Evolutionary conservation across 805 yeast species (phyloP), one percentile per base, ranked within the genome.

Genomic region (Candida ortonii): DNA sequence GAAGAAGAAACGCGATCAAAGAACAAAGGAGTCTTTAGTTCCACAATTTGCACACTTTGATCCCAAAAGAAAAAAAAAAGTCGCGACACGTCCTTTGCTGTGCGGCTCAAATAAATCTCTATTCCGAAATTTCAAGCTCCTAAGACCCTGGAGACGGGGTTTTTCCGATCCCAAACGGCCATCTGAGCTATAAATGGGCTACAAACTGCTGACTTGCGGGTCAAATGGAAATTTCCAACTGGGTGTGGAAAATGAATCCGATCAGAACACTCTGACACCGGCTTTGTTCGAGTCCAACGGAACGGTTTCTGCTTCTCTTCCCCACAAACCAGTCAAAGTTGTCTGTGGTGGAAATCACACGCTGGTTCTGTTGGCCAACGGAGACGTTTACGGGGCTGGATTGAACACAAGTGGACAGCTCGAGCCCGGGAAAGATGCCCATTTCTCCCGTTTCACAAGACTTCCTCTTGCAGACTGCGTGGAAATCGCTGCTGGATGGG

Each of bases 321-420:
- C 33, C 5, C 4, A 7, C 2, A 41, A 33, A n/a, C 70, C 79
- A 0, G 34, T 51, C 30, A 64, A 66, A 44, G 64, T 88, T 9
- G 71, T 68, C 1, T 78, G 88, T 47, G 97, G 96, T 4, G 97
- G 97, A 0, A 89, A 89, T 48, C 97, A 90, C 54, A 80, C 95
- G 0, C 47, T 85, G 12, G 41, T 86, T 2, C 53, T 87, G 6
- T 54, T 73, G 9, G 63, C 58, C 1, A 59, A 68, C 29, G 90
- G 90, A 1, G 53, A 59, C 0, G 55, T 80, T 1, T 78, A 58
- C 43, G 73, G 72, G 0, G 47, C 75, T 31, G 97, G 97, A 3
- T 23, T 37, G 7, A 43, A 46, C 30, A 32, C 34, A 7, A 20
- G 22, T 12, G 11, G 18, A 11, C 35, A 44, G 23, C n/a, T 65